phyloP scores from a whole-genome alignment of 805 yeast species.

The Barnettozyma californica region DNA sequence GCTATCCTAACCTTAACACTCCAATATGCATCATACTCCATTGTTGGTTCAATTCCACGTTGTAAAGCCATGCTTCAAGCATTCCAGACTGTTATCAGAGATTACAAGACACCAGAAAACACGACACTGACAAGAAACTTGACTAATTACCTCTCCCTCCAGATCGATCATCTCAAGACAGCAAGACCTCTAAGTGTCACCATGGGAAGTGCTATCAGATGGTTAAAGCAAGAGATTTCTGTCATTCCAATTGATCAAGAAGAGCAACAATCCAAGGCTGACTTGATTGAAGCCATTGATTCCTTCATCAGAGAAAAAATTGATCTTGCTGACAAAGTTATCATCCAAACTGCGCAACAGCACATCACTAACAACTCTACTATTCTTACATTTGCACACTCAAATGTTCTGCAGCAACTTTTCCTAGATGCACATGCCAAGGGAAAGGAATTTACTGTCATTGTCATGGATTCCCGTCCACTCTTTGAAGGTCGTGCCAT shows the following conservation, averaged over 20 bases:
- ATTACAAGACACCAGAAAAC: constrained; percentile 80
- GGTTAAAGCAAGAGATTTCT: constrained; percentile 93
- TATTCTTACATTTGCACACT: constrained; percentile 82
- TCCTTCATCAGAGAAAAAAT: constrained; percentile 80
- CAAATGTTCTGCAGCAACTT: constrained; percentile 73
- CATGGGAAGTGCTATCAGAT: constrained; percentile 97
- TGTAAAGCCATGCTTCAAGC: constrained; percentile 81
- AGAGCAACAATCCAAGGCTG: constrained; percentile 54
- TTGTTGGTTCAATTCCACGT: constrained; percentile 87
- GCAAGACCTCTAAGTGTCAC: constrained; percentile 89
- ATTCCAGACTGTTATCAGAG: constrained; percentile 72
- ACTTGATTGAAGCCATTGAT: constrained; percentile 64
- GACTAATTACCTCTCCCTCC: constrained; percentile 82
- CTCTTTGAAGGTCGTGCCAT: constrained; percentile 86
- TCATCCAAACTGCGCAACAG: constrained; percentile 70
- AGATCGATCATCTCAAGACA: constrained; percentile 85
- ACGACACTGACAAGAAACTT: constrained; percentile 83
- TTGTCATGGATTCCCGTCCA: constrained; percentile 90
- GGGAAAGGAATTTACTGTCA: constrained; percentile 69
- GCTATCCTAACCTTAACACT: constrained; percentile 72
- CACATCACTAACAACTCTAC: constrained; percentile 76
- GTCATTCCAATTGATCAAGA: constrained; percentile 66
- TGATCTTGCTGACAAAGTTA: constrained; percentile 75
- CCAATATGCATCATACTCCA: constrained; percentile 74
- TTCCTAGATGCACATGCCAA: constrained; percentile 63